phyloP scores from a whole-genome alignment of 768 basidiomycete species.

The Cystofilobasidium bisporidii region DNA sequence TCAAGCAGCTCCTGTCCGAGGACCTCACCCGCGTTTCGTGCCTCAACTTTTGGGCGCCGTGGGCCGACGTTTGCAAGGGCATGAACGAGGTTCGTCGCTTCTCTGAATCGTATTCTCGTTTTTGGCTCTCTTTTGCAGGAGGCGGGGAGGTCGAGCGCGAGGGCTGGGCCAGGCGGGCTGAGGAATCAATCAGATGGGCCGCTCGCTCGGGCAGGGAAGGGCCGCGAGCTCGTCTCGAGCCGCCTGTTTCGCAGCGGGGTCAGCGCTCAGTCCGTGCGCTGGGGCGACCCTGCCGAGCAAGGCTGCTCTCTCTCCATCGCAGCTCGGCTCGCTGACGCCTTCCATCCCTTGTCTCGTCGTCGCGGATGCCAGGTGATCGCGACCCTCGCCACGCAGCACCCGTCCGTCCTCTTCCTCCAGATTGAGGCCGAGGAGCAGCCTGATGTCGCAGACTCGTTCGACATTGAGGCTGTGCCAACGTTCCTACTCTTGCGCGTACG shows the following conservation, averaged over 20 bases:
- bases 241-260: no score
- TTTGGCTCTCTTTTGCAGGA: no score
- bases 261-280: no score
- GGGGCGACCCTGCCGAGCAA: no score
- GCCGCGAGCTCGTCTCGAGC: no score
- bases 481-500: slow-evolving; percentile 70
- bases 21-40: slow-evolving; percentile 76
- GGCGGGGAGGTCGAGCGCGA: no score
- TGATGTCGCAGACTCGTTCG: slow-evolving; percentile 86
- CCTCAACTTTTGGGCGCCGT: slow-evolving; percentile 87
- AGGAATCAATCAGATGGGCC: no score
- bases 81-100: slow-evolving; percentile 54
- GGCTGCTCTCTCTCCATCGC: no score
- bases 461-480: slow-evolving; percentile 77
- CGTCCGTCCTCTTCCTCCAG: slow-evolving; percentile 62
- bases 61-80: slow-evolving; percentile 81
- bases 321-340: neutral
- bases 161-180: no score
- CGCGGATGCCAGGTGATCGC: slow-evolving; percentile 44
- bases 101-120: no score
- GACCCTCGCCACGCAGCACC: slow-evolving; percentile 65
- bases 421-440: slow-evolving; percentile 70
- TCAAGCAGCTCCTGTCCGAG: slow-evolving; percentile 59
- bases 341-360: neutral
- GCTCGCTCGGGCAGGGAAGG: no score